Evolutionary conservation across 2,329 filamentous ascomycete species (phyloP).

Genomic region (Colletotrichum cuscutae): DNA sequence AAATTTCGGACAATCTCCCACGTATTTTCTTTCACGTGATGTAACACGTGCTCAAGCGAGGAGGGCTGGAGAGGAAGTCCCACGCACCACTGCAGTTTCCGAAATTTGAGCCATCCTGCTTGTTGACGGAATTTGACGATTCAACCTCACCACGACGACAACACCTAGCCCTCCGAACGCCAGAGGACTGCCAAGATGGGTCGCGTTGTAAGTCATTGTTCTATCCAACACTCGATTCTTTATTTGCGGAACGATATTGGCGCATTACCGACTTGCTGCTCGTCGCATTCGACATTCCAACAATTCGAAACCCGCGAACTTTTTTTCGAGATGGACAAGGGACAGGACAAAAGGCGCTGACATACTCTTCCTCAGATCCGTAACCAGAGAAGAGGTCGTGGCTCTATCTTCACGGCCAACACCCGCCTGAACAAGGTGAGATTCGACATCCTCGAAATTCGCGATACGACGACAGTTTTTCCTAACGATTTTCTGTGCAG

Average conservation of each 20-base stretch:
- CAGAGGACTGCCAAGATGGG: constrained; percentile 56
- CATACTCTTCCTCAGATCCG: constrained; percentile 57
- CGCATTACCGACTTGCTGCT: constrained; percentile 8
- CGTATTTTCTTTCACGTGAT: background rate
- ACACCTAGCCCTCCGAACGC: constrained; percentile 35
- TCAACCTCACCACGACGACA: constrained; percentile 35
- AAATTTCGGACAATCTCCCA: background rate
- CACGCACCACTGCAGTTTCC: background rate
- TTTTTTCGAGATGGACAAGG: constrained; percentile 3
- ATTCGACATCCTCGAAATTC: constrained; percentile 62
- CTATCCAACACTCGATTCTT: constrained; percentile 23
- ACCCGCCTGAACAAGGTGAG: constrained; percentile 93
- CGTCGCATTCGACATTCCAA: constrained; percentile 14
- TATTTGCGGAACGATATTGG: background rate
- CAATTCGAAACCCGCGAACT: constrained; percentile 22
- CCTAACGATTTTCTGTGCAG: constrained; percentile 22
- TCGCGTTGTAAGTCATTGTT: constrained; percentile 57
- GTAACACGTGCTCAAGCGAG: constrained; percentile 20
- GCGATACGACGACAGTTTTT: constrained; percentile 26
- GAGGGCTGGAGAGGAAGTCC: constrained; percentile 5
- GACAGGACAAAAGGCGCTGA: constrained; percentile 25
- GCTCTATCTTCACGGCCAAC: constrained; percentile 75
- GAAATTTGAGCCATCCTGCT: background rate
- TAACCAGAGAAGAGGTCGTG: constrained; percentile 72
- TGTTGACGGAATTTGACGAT: background rate